Conservation (phyloP, 192 early-diverging fungal genomes). For the Mortierella claussenii region DNA sequence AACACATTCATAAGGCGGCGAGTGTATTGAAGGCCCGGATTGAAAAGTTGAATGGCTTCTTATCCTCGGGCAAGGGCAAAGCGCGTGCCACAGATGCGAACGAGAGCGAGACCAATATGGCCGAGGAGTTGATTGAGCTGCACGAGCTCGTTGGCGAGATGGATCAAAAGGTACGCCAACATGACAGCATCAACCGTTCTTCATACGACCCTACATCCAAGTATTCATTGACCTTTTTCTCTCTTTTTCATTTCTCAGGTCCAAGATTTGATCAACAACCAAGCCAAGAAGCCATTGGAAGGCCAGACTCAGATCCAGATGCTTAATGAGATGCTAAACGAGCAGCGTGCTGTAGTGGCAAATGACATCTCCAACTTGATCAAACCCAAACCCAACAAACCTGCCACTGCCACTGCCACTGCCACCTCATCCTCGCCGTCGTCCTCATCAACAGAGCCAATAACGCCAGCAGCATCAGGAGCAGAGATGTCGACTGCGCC, state of each 20-base stretch:
- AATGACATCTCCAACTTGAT: constrained; percentile 47
- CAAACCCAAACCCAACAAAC: constrained; percentile 36
- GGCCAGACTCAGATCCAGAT: constrained; percentile 37
- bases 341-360: constrained; percentile 11
- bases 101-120: constrained; percentile 44
- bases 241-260: constrained; percentile 25
- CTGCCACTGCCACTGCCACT: constrained; percentile 7
- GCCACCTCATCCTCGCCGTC: constrained; percentile 9
- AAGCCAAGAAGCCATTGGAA: constrained; percentile 42
- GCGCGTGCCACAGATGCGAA: constrained; percentile 35
- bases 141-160: constrained; percentile 72
- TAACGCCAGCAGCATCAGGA: neutral
- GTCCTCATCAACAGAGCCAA: constrained; percentile 7
- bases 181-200: too few species aligned
- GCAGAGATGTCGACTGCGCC: constrained; percentile 2
- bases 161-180: constrained; percentile 68
- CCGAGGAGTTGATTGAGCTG: constrained; percentile 69
- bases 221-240: neutral
- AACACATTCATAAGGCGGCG: constrained; percentile 66
- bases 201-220: too few species aligned
- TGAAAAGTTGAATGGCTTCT: constrained; percentile 45
- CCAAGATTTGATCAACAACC: constrained; percentile 54
- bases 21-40: constrained; percentile 65
- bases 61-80: constrained; percentile 61
- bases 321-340: constrained; percentile 19